Base-by-base conservation (phyloP, 495 filamentous ascomycete species). In the Penicillium riverlandense region DNA sequence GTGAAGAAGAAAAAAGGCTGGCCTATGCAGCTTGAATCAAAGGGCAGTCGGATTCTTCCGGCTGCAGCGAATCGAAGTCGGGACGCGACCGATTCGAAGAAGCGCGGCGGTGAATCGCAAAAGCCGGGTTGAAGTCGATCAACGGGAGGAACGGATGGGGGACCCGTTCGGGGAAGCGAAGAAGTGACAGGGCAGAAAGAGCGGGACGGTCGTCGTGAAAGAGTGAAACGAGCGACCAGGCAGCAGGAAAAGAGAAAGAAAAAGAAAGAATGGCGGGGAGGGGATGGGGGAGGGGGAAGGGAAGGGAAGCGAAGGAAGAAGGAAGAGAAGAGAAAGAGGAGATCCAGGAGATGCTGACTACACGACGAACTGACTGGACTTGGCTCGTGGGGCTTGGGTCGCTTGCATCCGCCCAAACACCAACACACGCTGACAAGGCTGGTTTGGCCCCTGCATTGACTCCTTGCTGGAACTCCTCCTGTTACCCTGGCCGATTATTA, bases 191-290 rank as follows among this genome's bases (percentile, higher is more conserved):
- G 50, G 42, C 16, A 46, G 49, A 62, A 59, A 44, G 58, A 59
- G 58, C 43, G 58, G 45, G 52, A 59, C 33, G 42, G 45, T 55
- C 58, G 60, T 57, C 61, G 63, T 65, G 51, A 69, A 69, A 63
- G 66, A 68, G 63, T 68, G 67, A 59, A 68, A 68, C 66, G 65
- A 63, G 45, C 58, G 61, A 61, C 56, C 54, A 55, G 33, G 51
- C 47, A 45, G 46, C 48, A 62, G 53, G 38, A 57, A 38, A 38
- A 52, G 51, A 58, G 29, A 54, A 34, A 52, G 31, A 56, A 40
- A 42, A 50, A 44, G 47, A 46, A 54, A 47, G 53, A 53, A 47
- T 27, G 37, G 43, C 35, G 49, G 52, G 57, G 48, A 48, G 52
- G 38, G 29, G 34, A 40, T 22, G 52, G 54, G 54, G 54, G 52